A percentile compares a stretch with the other conserved stretches of the same genome.
phyloP scores from a whole-genome alignment of 169 alveolate genomes.

The Plasmodium fragile region DNA sequence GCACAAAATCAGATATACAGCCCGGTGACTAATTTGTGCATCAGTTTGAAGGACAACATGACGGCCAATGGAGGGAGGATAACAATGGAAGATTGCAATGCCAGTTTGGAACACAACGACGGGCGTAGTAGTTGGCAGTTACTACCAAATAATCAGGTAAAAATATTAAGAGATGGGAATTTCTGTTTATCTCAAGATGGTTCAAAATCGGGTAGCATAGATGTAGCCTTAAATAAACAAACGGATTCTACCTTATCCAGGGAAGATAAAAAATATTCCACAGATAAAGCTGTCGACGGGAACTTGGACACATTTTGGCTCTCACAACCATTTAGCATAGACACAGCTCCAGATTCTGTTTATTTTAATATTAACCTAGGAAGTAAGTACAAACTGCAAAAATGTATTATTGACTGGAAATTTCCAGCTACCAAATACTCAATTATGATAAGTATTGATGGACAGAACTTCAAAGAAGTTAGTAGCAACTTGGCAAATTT shows the following conservation, averaged over 20 bases:
- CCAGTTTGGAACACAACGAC: slow-evolving; percentile 75
- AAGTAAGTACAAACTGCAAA: slow-evolving; percentile 84
- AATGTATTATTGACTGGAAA: slow-evolving; percentile 89
- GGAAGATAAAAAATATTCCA: slow-evolving; percentile 80
- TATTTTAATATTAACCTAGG: slow-evolving; percentile 87
- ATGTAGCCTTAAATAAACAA: slow-evolving; percentile 87
- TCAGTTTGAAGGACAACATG: slow-evolving; percentile 84
- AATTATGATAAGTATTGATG: slow-evolving; percentile 82
- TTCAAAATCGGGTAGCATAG: slow-evolving; percentile 88
- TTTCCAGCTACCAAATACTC: slow-evolving; percentile 90
- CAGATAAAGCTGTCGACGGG: slow-evolving; percentile 90
- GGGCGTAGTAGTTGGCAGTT: slow-evolving; percentile 90
- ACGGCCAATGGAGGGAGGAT: slow-evolving; percentile 87
- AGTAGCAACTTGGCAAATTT: slow-evolving; percentile 78
- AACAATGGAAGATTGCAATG: slow-evolving; percentile 54
- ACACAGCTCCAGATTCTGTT: slow-evolving; percentile 83
- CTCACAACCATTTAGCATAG: slow-evolving; percentile 82
- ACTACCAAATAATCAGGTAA: slow-evolving; percentile 90
- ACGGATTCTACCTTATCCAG: slow-evolving; percentile 85
- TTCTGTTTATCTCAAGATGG: slow-evolving; percentile 91
- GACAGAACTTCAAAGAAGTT: slow-evolving; percentile 70
- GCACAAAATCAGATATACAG: slow-evolving; percentile 76
- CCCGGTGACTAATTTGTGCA: slow-evolving; percentile 81
- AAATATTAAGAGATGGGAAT: slow-evolving; percentile 90
- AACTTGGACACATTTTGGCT: slow-evolving; percentile 90